Conservation (phyloP, 805 yeast species). For the Brettanomyces bruxellensis region DNA sequence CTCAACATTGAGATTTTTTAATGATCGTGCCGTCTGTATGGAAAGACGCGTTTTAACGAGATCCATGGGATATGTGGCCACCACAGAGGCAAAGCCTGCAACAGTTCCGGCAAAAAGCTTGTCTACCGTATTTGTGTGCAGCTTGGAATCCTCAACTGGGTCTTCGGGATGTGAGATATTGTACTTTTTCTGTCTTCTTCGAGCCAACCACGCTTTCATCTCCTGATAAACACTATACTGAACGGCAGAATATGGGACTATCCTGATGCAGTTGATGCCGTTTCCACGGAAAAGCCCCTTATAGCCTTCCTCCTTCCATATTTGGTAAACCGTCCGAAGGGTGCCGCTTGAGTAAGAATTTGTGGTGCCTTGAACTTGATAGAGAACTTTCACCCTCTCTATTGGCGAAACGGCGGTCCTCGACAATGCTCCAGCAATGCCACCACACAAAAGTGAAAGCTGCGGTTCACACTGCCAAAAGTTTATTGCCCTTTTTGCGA, state of each 20-base stretch:
- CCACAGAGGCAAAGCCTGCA: constrained; percentile 75
- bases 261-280: constrained; percentile 79
- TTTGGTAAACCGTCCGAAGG: constrained; percentile 60
- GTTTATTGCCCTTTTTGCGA: no score
- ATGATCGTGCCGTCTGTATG: constrained; percentile 66
- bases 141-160: constrained; percentile 2
- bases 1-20: constrained; percentile 32
- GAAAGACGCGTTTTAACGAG: constrained; percentile 83
- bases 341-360: constrained; percentile 51
- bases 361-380: constrained; percentile 69
- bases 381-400: constrained; percentile 71
- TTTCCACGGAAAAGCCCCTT: constrained; percentile 87
- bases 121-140: constrained; percentile 29
- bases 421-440: constrained; percentile 71
- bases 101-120: constrained; percentile 69
- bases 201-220: constrained; percentile 34
- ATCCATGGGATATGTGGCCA: constrained; percentile 87
- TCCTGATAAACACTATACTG: constrained; percentile 82
- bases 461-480: constrained; percentile 38
- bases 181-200: constrained; percentile 27
- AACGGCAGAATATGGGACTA: constrained; percentile 90
- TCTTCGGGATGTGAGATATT: constrained; percentile 3
- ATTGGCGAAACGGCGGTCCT: constrained; percentile 46
- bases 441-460: constrained; percentile 64
- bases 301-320: constrained; percentile 89